Base-by-base conservation (phyloP, 106 monocot genomes). In the Dendrobium officinale region DNA sequence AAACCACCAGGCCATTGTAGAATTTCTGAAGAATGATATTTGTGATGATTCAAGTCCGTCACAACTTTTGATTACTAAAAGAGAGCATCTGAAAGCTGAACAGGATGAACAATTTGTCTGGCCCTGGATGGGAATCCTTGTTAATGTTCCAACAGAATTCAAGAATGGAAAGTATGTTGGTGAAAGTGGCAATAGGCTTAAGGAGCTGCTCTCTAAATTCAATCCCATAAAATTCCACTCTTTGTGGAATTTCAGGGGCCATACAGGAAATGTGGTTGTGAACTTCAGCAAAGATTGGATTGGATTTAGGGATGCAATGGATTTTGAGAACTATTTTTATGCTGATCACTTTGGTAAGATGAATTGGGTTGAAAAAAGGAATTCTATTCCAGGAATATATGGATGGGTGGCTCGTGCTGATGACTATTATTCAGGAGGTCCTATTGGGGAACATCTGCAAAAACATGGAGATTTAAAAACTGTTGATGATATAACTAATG, bases 41-140 rank as follows among this genome's bases (percentile, higher is more conserved):
- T 42, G 33, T 68, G 75, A 83, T 31, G 33, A 42, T 42, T 66
- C 72, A 68, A 31, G 5, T 20, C 66, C 78, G n/a, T 78, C 79
- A 22, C 82, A 85, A 33, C 49, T 43, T 15, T 74, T 80, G 40
- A 81, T 29, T 72, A 22, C 73, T 40, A 74, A 79, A 10, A 7
- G 55, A 16, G 61, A 77, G 22, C 77, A 76, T 64, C 41, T 78
- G 78, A 80, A 82, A 75, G 79, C 64, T 7, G 75, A 77, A 73
- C 43, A 80, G 41, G 80, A 82, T 37, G 93, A 93, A 15, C 66
- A 49, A 66, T 95, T 89, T 84, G 95, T 95, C 11, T 93, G 82
- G 83, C 95, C 93, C 6, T 95, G 95, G 95, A 93, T 81, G 83
- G 93, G 95, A 27, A 77, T 95, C 26, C 80, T 93, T 42, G 89